Evolutionary conservation across 306 rosid genomes (phyloP), one percentile per base, ranked within the genome.

Genomic region (Trifolium subterraneum): DNA sequence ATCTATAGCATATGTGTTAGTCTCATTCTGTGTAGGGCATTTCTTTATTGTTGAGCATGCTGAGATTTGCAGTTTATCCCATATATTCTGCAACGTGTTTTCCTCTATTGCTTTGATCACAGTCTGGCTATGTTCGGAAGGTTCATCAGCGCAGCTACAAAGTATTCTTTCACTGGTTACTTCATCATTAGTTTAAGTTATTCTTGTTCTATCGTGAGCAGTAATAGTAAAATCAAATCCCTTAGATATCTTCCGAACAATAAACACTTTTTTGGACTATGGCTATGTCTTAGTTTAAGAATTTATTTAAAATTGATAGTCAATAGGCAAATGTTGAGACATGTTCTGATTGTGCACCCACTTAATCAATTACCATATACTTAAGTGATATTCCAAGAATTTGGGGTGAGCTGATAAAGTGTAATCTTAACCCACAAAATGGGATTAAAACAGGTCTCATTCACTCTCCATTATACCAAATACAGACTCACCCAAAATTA

Each of bases 101-200:
- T 68, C 88, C 88, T n/a, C 73, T 84, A 0, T 20, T 84, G 81
- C 58, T 15, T 84, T 64, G 85, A 84, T 78, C 76, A 81, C 0
- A 22, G 59, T 0, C 36, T 65, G 72, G 75, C 88, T 13, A 78
- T 84, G 29, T 22, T 31, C n/a, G 85, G 48, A 81, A 81, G 70
- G 85, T 84, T 70, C 88, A 85, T 22, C 85, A 84, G 64, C 83
- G 81, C 18, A 81, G 85, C 73, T 80, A 84, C 20, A 84, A 84
- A 68, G 76, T 65, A 10, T 27, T 39, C 9, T 60, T 44, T 2
- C 45, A 69, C 41, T 52, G 45, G 23, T 22, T 27, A 19, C 50
- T 33, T 47, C 33, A 19, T 2, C 25, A 63, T 33, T 65, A 44
- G 22, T 15, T 72, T 13, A 22, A 54, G 38, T 22, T 31, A 51